Base-by-base conservation (phyloP, 441 rosid genomes). In the Populus tomentosa region DNA sequence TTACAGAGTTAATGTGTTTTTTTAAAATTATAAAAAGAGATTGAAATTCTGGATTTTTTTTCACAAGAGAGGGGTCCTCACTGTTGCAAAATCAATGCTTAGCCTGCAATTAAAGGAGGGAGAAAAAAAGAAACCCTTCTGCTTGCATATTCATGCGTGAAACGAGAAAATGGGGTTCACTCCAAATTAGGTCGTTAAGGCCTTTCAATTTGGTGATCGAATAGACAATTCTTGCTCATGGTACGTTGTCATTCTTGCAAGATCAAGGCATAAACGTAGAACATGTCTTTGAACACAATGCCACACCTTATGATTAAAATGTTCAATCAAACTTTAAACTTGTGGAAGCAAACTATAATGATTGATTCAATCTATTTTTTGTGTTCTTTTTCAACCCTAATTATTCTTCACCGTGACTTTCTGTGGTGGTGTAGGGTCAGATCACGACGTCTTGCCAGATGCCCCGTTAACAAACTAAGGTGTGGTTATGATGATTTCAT, bases 371-470 rank as follows among this genome's bases (percentile, higher is more conserved):
- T 69, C 70, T 46, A 69, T 75, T 63, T 63, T 46, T 70, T 80
- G 23, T 23, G 5, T 71, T 16, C n/a, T n/a, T 30, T 20, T 72
- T 16, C 21, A 67, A 23, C 21, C 14, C 28, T 66, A 67, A 66
- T 74, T 38, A 79, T 73, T 72, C 56, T 62, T 64, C 42, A 73
- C 75, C 35, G 72, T 81, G 53, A 79, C 63, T 64, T 82, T 80
- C 76, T 78, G 81, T 82, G 84, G 86, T 77, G 65, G 81, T 56
- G 78, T 84, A 78, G 87, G 84, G 82, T 85, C 72, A 24, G 83
- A 83, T 65, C 18, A 71, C 4, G 86, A 87, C 88, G 7, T 75
- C 21, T 77, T 72, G 84, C 84, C 87, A 73, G 78, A 87, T 75
- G 53, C 73, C 74, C 33, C 26, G 26, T 73, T 73, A 79, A 78